These are phyloP conservation scores for Nicotiana tabacum DNA, from an alignment of 257 asterid genomes.

Conservation along the genomic window DNA sequence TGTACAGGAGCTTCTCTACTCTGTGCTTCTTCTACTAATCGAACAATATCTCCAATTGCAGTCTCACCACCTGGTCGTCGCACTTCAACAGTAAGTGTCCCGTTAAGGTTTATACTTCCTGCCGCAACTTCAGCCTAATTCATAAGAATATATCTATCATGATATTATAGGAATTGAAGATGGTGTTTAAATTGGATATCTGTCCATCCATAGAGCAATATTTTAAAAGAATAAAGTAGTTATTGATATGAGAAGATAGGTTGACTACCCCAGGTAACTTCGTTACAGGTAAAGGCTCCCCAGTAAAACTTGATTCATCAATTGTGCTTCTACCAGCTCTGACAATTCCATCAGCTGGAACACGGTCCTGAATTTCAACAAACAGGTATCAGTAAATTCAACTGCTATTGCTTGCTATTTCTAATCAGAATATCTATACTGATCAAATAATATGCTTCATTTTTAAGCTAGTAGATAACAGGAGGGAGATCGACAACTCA, in stretches of 20 bases:
- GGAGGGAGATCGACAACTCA: conserved; percentile 12
- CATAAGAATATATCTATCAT: conserved; percentile 18
- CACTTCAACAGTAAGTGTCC: conserved; percentile 87
- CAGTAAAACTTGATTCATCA: conserved; percentile 97
- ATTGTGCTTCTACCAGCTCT: conserved; percentile 90
- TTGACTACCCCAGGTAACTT: conserved; percentile 95
- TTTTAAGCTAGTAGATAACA: neutral
- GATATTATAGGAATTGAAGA: conserved; percentile 17
- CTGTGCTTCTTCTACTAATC: conserved; percentile 98
- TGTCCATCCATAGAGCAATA: conserved; percentile 8
- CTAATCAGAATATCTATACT: conserved; percentile 1
- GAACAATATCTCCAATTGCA: conserved; percentile 90
- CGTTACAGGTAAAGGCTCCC: conserved; percentile 94
- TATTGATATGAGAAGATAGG: conserved; percentile 4
- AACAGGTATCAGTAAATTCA: conserved; percentile 11
- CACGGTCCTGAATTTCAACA: conserved; percentile 68
- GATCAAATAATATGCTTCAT: neutral
- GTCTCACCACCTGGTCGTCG: conserved; percentile 98
- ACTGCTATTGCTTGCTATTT: neutral
- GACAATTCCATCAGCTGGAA: conserved; percentile 98
- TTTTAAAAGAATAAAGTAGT: neutral
- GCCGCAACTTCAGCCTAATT: conserved; percentile 89
- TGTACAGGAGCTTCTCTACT: conserved; percentile 98
- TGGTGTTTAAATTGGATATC: conserved; percentile 11
- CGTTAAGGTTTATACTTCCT: conserved; percentile 93